These are phyloP conservation scores for Aspergillus ostianus DNA, from an alignment of 495 filamentous ascomycete species.

Conservation along the genomic window DNA sequence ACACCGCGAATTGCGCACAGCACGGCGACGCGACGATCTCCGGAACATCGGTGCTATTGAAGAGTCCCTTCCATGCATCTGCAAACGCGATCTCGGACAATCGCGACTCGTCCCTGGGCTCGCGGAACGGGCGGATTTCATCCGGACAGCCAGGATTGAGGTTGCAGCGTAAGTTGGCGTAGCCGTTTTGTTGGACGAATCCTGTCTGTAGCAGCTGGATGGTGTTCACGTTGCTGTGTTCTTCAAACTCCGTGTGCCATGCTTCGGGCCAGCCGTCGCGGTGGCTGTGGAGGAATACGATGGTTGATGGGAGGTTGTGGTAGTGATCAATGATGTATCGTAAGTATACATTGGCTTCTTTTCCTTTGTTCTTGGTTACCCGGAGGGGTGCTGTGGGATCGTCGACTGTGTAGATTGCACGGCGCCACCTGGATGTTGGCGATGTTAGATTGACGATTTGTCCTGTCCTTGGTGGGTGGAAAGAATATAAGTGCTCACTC, in stretches of 20 bases:
- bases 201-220: constrained; percentile 38
- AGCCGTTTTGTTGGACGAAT: constrained; percentile 43
- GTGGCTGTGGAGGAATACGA: constrained; percentile 52
- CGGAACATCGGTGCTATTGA: constrained; percentile 46
- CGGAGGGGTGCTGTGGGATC: constrained; percentile 43
- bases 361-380: constrained; percentile 46
- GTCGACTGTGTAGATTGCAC: constrained; percentile 60
- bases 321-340: constrained; percentile 54
- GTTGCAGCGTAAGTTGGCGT: constrained; percentile 50
- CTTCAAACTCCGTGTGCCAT: constrained; percentile 45
- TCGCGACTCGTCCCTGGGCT: constrained; percentile 15
- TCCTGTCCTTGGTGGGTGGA: background rate
- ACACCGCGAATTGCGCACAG: constrained; percentile 71
- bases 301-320: constrained; percentile 41
- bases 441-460: background rate
- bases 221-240: constrained; percentile 42
- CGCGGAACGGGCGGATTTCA: constrained; percentile 38
- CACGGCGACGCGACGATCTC: constrained; percentile 52
- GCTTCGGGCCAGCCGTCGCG: constrained; percentile 34
- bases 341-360: constrained; percentile 49
- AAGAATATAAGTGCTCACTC: constrained; percentile 27
- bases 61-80: constrained; percentile 42
- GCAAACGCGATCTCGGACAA: constrained; percentile 29
- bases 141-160: constrained; percentile 45
- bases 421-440: constrained; percentile 35